phyloP scores from a whole-genome alignment of 768 basidiomycete genomes.

The Rhodotorula diobovata region DNA sequence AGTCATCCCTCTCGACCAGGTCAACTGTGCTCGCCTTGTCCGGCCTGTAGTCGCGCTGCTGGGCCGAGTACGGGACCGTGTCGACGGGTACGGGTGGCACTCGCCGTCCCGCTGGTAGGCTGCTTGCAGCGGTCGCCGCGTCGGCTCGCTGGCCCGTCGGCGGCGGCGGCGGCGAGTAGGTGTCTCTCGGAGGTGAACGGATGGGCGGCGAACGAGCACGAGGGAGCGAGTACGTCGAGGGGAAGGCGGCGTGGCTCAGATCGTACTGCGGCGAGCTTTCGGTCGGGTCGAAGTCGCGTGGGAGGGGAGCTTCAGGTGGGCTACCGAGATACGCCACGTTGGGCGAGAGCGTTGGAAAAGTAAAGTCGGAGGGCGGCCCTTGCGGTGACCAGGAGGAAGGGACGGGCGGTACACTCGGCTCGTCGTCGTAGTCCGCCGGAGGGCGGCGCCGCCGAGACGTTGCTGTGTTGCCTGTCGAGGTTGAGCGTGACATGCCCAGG shows the following conservation, averaged over 20 bases:
- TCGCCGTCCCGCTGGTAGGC: no score
- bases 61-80: background rate
- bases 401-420: background rate
- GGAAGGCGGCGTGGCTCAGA: background rate
- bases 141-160: no score
- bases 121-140: no score
- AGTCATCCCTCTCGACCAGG: constrained; percentile 14
- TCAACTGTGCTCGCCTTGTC: constrained; percentile 23
- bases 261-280: background rate
- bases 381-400: background rate
- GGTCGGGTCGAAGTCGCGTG: constrained; percentile 29
- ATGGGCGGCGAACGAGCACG: no score
- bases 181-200: no score
- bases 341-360: background rate
- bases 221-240: background rate
- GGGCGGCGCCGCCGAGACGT: background rate
- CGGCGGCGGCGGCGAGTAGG: no score
- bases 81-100: background rate
- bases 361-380: background rate
- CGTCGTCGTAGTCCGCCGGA: background rate
- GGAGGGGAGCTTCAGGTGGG: background rate
- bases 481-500: background rate
- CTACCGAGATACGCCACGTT: background rate
- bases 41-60: background rate
- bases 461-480: background rate